Percentiles rank a stretch among this genome's conserved stretches.
Evolutionary conservation across 495 filamentous ascomycete species (phyloP).

Genomic region (Trichodelitschia bisporula): DNA sequence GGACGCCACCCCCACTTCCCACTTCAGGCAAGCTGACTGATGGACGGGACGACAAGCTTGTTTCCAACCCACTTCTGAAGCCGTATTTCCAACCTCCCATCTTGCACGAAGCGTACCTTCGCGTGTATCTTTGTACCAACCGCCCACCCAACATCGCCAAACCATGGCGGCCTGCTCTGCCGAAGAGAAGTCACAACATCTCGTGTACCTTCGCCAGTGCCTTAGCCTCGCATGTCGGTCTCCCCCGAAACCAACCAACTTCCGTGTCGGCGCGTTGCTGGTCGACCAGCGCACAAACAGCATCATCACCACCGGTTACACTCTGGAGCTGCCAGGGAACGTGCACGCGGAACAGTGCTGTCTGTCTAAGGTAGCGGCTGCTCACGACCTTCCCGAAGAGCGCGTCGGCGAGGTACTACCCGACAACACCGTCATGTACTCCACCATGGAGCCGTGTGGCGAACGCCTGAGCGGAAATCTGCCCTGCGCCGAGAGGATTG

Average conservation of each 20-base stretch:
- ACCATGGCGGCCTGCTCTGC: too few species aligned
- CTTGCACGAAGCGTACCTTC: too few species aligned
- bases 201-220: constrained; percentile 53
- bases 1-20: too few species aligned
- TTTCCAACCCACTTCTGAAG: too few species aligned
- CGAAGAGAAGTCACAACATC: too few species aligned
- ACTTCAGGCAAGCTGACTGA: too few species aligned
- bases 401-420: constrained; percentile 30
- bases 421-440: constrained; percentile 42
- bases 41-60: too few species aligned
- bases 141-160: too few species aligned
- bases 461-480: constrained; percentile 57
- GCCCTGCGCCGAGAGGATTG: constrained; percentile 62
- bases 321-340: constrained; percentile 74
- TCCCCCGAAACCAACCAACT: constrained; percentile 71
- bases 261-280: constrained; percentile 71
- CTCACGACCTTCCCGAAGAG: constrained; percentile 26
- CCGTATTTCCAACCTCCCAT: too few species aligned
- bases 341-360: constrained; percentile 91
- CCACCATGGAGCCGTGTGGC: constrained; percentile 84
- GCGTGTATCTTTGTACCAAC: too few species aligned
- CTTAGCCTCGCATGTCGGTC: constrained; percentile 52
- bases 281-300: constrained; percentile 26
- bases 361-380: constrained; percentile 43
- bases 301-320: constrained; percentile 69